Base-by-base conservation (phyloP, 257 asterid genomes). In the Plectranthus barbatus region DNA sequence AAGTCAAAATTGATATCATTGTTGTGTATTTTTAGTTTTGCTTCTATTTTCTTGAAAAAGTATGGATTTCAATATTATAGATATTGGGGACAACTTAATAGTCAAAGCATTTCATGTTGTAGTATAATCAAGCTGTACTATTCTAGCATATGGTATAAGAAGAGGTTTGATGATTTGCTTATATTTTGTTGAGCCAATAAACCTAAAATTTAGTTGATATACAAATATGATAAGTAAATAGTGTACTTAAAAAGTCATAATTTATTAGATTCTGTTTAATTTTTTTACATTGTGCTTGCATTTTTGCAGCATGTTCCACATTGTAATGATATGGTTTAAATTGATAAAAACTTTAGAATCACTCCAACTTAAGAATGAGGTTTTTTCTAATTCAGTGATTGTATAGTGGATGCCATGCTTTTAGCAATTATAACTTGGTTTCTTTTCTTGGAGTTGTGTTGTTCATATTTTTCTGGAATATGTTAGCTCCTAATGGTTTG, bases 61-160 rank as follows among this genome's bases (percentile, higher is more conserved):
- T 29, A 60, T 45, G 14, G 50, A 44, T 36, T 46, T 40, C 18
- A 26, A 23, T 37, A 31, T 59, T 23, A 21, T 52, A 36, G 13
- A 33, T 19, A 36, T 9, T 36, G 36, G 36, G 36, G 61, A 57
- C 44, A 37, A 60, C 39, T 6, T 48, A 15, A 11, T 19, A 33
- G 26, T 39, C 60, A 24, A 40, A 68, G 63, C 34, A 56, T 26
- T 62, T 41, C 41, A 26, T 23, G 74, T 44, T 57, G 20, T 18
- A 20, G 40, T 12, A 15, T 31, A 31, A 37, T 53, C 52, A 47
- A 45, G 64, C 65, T 58, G 69, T 61, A 51, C 23, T 63, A 20
- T 40, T 39, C 60, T 14, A 51, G 69, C 62, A 33, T 46, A 62
- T 14, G 75, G 56, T 69, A 64, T 37, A 33, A n/a, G 46, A 31